Evolutionary conservation across 1,139 yeast species (phyloP).

Genomic region (Taphrina wiesneri): DNA sequence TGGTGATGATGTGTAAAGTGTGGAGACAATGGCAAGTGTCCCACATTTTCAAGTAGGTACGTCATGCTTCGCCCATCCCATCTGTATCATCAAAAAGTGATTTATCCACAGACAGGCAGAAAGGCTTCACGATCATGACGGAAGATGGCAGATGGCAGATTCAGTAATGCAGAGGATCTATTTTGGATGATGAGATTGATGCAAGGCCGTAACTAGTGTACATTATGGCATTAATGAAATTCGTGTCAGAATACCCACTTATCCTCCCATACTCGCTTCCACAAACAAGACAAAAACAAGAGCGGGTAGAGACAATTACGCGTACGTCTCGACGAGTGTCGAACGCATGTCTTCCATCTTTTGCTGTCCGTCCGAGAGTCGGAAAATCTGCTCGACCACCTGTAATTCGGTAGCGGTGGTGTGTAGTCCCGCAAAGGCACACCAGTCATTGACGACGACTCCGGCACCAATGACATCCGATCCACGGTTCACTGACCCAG

Average conservation of each 20-base stretch:
- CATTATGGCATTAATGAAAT: background rate
- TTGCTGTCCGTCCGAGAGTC: conserved; percentile 76
- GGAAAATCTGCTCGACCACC: conserved; percentile 93
- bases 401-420: conserved; percentile 98
- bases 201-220: conserved; percentile 6
- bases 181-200: background rate
- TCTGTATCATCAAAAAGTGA: too few relatives aligned
- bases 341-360: conserved; percentile 83
- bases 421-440: conserved; percentile 94
- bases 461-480: conserved; percentile 94
- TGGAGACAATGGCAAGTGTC: background rate
- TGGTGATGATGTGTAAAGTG: background rate
- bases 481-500: conserved; percentile 98
- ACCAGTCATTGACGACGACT: conserved; percentile 97
- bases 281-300: conserved; percentile 35
- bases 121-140: too few relatives aligned
- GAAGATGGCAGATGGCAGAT: too few relatives aligned
- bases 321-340: conserved; percentile 83
- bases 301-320: conserved; percentile 35
- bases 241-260: background rate
- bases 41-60: too few relatives aligned
- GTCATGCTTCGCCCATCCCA: background rate
- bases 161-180: background rate
- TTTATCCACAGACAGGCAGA: too few relatives aligned
- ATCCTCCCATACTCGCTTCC: background rate